Percentiles rank a stretch among this genome's conserved stretches.
phyloP scores from a whole-genome alignment of 805 yeast species.

The Suhomyces tanzawaensis region DNA sequence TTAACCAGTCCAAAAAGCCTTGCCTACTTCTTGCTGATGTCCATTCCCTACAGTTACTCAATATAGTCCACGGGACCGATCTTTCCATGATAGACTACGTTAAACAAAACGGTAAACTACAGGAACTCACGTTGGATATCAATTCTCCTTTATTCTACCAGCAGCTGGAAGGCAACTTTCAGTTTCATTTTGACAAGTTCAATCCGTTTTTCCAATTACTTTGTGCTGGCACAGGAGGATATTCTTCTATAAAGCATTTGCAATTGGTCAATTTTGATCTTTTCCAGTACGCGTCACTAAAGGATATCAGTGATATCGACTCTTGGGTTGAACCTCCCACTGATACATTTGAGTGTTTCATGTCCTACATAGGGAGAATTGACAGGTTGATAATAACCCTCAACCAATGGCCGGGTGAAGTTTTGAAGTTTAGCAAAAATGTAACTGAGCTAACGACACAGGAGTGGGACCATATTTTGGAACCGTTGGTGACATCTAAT shows the following conservation, averaged over 20 bases:
- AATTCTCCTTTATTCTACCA: conserved; percentile 45
- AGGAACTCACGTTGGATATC: conserved; percentile 45
- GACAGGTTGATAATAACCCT: conserved; percentile 23
- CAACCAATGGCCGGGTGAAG: conserved; percentile 1
- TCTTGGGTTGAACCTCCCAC: conserved; percentile 19
- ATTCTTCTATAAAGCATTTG: conserved; percentile 23
- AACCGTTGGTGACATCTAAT: conserved; percentile 14
- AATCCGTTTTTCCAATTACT: conserved; percentile 26
- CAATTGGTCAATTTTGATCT: conserved; percentile 33
- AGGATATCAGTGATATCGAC: conserved; percentile 6
- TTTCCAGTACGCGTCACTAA: conserved; percentile 5
- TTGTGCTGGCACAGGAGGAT: conserved; percentile 36
- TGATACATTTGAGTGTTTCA: conserved; percentile 22
- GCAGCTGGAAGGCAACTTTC: conserved; percentile 10
- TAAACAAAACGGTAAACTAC: conserved; percentile 33
- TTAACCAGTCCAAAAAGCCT: conserved; percentile 9
- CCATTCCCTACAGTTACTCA: conserved; percentile 32
- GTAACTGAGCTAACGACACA: conserved; percentile 10
- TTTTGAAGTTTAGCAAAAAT: conserved; percentile 1
- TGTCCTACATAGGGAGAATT: conserved; percentile 16
- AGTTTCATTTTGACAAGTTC: conserved; percentile 32
- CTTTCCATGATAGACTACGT: conserved; percentile 49
- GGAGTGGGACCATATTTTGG: conserved; percentile 19
- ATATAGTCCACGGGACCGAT: conserved; percentile 44
- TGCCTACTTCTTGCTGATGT: conserved; percentile 43